These are phyloP conservation scores for Exophiala sideris DNA, from an alignment of 2,329 filamentous ascomycete genomes.

Conservation along the genomic window DNA sequence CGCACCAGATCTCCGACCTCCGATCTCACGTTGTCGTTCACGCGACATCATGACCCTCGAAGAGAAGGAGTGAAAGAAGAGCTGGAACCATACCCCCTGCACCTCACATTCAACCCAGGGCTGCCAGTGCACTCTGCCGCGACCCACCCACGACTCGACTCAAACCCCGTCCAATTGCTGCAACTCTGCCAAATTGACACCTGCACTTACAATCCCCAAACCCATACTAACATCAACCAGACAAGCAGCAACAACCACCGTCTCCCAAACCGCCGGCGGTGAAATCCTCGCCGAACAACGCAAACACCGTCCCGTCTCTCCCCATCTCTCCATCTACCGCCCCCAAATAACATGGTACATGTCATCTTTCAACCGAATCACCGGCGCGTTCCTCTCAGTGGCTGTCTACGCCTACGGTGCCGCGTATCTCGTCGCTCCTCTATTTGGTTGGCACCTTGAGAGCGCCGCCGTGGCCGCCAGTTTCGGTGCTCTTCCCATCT, in stretches of 20 bases:
- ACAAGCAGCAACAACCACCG: slow-evolving; percentile 41
- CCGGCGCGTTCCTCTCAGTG: slow-evolving; percentile 69
- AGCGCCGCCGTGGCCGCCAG: slow-evolving; percentile 60
- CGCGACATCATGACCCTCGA: too few relatives aligned
- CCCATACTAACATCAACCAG: slow-evolving; percentile 8
- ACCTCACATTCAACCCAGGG: too few relatives aligned
- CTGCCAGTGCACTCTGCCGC: too few relatives aligned
- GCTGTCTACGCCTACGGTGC: slow-evolving; percentile 75
- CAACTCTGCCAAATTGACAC: not conserved
- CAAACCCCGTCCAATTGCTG: too few relatives aligned
- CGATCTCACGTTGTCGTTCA: too few relatives aligned
- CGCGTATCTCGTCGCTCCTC: slow-evolving; percentile 76
- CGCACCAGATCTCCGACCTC: too few relatives aligned
- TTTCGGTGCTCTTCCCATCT: slow-evolving; percentile 60
- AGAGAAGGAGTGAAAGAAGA: too few relatives aligned
- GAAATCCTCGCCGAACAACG: slow-evolving; percentile 78
- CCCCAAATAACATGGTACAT: slow-evolving; percentile 81
- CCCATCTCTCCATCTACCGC: slow-evolving; percentile 83
- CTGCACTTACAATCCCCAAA: too few relatives aligned
- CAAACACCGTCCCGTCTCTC: slow-evolving; percentile 73
- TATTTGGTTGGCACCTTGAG: slow-evolving; percentile 69
- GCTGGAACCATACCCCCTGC: too few relatives aligned
- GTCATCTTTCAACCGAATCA: slow-evolving; percentile 76
- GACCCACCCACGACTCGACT: too few relatives aligned
- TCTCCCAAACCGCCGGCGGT: slow-evolving; percentile 54